A percentile compares a stretch with the other conserved stretches of the same genome.
These are phyloP conservation scores for Podochytrium sp. DNA, from an alignment of 192 early-diverging fungal species.

Conservation along the genomic window DNA sequence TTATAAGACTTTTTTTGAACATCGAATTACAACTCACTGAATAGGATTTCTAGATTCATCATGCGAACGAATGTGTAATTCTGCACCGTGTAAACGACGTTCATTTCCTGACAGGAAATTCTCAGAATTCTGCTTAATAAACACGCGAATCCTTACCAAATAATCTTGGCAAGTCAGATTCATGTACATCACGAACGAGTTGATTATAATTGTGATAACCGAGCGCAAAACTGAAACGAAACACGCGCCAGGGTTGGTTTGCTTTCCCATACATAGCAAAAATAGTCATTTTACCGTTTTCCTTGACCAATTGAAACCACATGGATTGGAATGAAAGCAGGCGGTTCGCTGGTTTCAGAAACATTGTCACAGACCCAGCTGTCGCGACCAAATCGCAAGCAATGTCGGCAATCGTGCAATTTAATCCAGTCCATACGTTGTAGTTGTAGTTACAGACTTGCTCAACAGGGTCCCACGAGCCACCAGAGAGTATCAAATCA, in stretches of 20 bases:
- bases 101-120: not conserved
- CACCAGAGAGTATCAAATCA: not conserved
- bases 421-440: not conserved
- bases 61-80: not conserved
- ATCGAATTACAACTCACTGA: not conserved
- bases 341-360: not conserved
- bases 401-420: slow-evolving; percentile 8
- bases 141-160: too few relatives aligned
- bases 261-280: too few relatives aligned
- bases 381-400: not conserved
- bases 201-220: not conserved
- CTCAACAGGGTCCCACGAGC: not conserved
- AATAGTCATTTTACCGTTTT: not conserved
- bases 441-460: not conserved
- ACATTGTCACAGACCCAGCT: not conserved
- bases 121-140: too few relatives aligned
- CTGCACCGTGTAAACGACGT: not conserved
- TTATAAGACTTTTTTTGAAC: not conserved
- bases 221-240: not conserved
- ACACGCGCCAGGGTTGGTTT: not conserved
- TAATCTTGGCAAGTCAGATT: too few relatives aligned
- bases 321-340: not conserved
- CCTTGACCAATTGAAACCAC: not conserved
- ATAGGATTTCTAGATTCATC: not conserved
- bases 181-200: not conserved